Evolutionary conservation across 2,329 filamentous ascomycete genomes (phyloP).

Genomic region (Claviceps capensis): DNA sequence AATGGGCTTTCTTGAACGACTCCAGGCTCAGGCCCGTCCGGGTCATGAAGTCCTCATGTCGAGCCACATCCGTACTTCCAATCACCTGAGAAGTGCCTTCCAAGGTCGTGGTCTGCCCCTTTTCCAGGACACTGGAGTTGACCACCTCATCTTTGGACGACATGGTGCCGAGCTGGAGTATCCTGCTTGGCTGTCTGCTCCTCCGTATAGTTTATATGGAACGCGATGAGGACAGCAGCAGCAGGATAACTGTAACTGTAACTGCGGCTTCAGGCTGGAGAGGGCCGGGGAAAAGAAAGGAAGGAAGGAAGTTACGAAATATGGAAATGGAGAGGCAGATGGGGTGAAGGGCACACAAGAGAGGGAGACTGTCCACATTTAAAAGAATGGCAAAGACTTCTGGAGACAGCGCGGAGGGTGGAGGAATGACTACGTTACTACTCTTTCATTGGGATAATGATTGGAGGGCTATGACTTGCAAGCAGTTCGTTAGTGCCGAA

Average conservation of each 20-base stretch:
- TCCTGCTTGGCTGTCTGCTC: background rate
- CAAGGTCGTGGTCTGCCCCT: constrained; percentile 8
- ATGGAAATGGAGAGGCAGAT: no score
- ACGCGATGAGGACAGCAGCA: background rate
- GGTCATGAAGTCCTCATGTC: constrained; percentile 20
- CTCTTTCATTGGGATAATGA: no score
- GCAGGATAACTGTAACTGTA: no score
- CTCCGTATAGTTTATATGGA: background rate
- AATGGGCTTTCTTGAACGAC: constrained; percentile 24
- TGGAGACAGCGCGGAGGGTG: constrained; percentile 6
- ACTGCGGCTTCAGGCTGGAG: background rate
- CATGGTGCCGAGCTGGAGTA: constrained; percentile 5
- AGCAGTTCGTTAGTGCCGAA: background rate
- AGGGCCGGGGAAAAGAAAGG: background rate
- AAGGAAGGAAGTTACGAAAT: background rate
- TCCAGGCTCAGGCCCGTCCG: constrained; percentile 24
- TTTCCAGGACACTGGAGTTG: constrained; percentile 9
- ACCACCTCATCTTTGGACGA: constrained; percentile 9
- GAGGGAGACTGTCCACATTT: background rate
- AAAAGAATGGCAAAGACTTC: background rate
- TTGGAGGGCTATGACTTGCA: background rate
- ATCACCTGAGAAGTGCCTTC: constrained; percentile 10
- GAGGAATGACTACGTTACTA: background rate
- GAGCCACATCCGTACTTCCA: constrained; percentile 8
- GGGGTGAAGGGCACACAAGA: background rate